Evolutionary conservation across 805 yeast species (phyloP).

Genomic region (Cyberlindnera xishuangbannaensis): DNA sequence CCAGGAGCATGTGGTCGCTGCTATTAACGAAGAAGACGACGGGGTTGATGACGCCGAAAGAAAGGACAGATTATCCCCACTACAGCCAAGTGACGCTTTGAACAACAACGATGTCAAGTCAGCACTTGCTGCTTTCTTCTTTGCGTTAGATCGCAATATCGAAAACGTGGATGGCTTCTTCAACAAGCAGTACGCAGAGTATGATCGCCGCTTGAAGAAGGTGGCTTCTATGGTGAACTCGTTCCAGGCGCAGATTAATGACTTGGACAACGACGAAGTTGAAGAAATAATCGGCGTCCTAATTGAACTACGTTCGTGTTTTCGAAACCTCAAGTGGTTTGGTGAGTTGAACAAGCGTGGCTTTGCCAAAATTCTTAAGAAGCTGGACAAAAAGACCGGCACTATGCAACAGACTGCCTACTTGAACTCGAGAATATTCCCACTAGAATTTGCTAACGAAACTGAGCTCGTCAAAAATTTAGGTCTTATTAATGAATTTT

Average conservation of each 20-base stretch:
- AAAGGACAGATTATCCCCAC: conserved; percentile 3
- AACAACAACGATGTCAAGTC: conserved; percentile 39
- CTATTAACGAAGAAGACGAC: conserved; percentile 16
- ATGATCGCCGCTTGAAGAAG: conserved; percentile 59
- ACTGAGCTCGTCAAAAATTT: conserved; percentile 48
- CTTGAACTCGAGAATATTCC: conserved; percentile 60
- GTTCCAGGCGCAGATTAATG: conserved; percentile 33
- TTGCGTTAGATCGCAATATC: conserved; percentile 70
- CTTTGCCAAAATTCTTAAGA: conserved; percentile 80
- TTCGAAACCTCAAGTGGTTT: conserved; percentile 86
- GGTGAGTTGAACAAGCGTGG: conserved; percentile 92
- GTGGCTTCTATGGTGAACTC: conserved; percentile 30
- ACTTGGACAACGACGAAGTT: conserved; percentile 42
- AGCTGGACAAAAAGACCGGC: conserved; percentile 79
- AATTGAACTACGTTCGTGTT: conserved; percentile 67
- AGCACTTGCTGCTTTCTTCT: conserved; percentile 62
- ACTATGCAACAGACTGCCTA: conserved; percentile 51
- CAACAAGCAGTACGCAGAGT: conserved; percentile 66
- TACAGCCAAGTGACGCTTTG: conserved; percentile 27
- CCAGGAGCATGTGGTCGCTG: conserved; percentile 29
- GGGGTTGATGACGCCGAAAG: conserved; percentile 8
- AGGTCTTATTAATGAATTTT: conserved; percentile 42
- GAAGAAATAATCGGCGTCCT: conserved; percentile 63
- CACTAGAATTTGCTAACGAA: conserved; percentile 75
- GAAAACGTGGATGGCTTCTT: conserved; percentile 79